Evolutionary conservation across 1,139 yeast species (phyloP).

Genomic region (Zhuliangozyma blackwelliae): DNA sequence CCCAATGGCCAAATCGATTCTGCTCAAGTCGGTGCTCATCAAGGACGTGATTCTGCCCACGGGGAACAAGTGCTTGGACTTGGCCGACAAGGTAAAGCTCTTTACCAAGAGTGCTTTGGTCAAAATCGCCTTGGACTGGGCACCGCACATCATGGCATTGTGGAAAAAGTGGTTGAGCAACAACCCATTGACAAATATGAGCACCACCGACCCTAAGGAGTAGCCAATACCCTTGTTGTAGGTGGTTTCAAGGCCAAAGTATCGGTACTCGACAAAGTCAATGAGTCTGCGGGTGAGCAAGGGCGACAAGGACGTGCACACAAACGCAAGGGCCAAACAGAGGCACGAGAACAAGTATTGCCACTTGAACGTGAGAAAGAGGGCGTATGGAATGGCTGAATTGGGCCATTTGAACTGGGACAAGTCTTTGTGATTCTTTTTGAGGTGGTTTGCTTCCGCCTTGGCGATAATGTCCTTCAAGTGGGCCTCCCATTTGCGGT

Average conservation of each 20-base stretch:
- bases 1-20: constrained; percentile 46
- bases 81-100: constrained; percentile 34
- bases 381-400: constrained; percentile 31
- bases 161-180: constrained; percentile 43
- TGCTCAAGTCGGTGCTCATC: constrained; percentile 42
- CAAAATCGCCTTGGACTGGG: constrained; percentile 39
- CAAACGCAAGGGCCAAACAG: constrained; percentile 34
- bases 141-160: constrained; percentile 45
- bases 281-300: constrained; percentile 37
- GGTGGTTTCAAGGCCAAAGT: constrained; percentile 31
- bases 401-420: constrained; percentile 34
- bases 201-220: constrained; percentile 36
- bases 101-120: constrained; percentile 38
- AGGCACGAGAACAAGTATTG: constrained; percentile 33
- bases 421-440: constrained; percentile 17
- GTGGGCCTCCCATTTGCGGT: constrained; percentile 23
- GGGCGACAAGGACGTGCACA: constrained; percentile 40
- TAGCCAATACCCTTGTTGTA: constrained; percentile 38
- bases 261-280: constrained; percentile 36
- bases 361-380: constrained; percentile 33
- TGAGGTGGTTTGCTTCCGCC: constrained; percentile 21
- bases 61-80: constrained; percentile 32
- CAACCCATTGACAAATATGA: constrained; percentile 39
- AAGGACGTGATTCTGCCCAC: constrained; percentile 40
- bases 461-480: constrained; percentile 20